Conservation (phyloP, 192 early-diverging fungal species). For the Podila clonocystis region DNA sequence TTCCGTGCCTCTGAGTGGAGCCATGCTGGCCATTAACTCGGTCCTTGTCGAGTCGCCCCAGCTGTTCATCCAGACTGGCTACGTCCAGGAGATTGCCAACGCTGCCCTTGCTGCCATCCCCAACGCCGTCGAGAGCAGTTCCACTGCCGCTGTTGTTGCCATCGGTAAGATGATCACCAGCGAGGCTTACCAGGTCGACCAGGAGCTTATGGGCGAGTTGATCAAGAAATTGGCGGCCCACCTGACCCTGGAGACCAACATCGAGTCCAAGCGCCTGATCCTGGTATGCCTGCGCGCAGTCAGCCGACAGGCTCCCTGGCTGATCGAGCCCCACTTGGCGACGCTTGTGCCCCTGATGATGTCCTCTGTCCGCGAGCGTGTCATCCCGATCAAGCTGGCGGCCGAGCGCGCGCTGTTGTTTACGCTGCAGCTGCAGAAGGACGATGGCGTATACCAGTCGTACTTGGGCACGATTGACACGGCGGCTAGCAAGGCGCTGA, state of each 20-base stretch:
- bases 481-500: conserved; percentile 54
- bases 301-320: conserved; percentile 52
- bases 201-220: conserved; percentile 39
- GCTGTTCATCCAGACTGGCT: conserved; percentile 52
- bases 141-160: conserved; percentile 62
- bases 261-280: conserved; percentile 54
- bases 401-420: conserved; percentile 85
- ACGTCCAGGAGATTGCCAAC: conserved; percentile 47
- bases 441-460: conserved; percentile 49
- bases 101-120: conserved; percentile 36
- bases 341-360: conserved; percentile 74
- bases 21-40: conserved; percentile 58
- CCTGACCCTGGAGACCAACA: conserved; percentile 35
- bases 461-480: conserved; percentile 59
- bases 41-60: conserved; percentile 58
- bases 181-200: conserved; percentile 58
- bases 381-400: conserved; percentile 85
- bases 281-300: conserved; percentile 49
- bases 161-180: conserved; percentile 62
- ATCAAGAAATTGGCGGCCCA: conserved; percentile 37
- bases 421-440: conserved; percentile 70
- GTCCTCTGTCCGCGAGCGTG: conserved; percentile 79
- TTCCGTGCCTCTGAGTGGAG: conserved; percentile 40
- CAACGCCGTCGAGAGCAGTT: conserved; percentile 46
- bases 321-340: conserved; percentile 60